These are phyloP conservation scores for Penicillium paneum DNA, from an alignment of 2,329 filamentous ascomycete species.

Conservation along the genomic window DNA sequence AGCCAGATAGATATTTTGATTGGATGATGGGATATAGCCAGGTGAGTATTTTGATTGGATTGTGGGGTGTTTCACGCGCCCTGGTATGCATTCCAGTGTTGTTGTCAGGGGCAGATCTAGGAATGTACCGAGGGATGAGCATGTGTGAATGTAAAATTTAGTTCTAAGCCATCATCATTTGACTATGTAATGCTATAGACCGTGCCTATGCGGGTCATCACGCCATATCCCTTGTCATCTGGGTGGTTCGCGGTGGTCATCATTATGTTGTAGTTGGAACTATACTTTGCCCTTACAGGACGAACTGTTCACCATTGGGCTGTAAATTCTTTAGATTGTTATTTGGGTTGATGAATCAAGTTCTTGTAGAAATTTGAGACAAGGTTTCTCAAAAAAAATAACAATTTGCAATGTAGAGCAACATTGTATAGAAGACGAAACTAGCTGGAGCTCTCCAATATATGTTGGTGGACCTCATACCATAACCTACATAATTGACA, in stretches of 20 bases:
- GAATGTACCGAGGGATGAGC: slow-evolving; percentile 17
- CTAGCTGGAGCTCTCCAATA: rapidly evolving
- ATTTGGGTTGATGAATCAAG: background rate
- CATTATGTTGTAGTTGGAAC: background rate
- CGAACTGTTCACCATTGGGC: background rate
- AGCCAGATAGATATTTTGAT: background rate
- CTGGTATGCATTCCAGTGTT: slow-evolving; percentile 20
- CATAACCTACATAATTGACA: no score
- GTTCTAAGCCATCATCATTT: slow-evolving; percentile 5
- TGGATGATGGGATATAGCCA: no score
- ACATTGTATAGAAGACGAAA: no score
- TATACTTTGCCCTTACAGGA: background rate
- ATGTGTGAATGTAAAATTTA: background rate
- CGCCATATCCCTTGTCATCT: slow-evolving; percentile 1
- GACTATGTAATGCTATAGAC: background rate
- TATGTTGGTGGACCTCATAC: background rate
- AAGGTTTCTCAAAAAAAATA: rapidly evolving
- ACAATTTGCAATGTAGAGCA: no score
- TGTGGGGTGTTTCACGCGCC: background rate
- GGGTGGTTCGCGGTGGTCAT: background rate
- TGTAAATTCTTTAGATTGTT: background rate
- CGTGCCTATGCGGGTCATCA: background rate
- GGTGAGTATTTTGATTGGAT: slow-evolving; percentile 10
- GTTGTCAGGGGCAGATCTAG: slow-evolving; percentile 24
- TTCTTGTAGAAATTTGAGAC: background rate